Base-by-base conservation (phyloP, 805 yeast genomes). In the Yarrowia divulgata region DNA sequence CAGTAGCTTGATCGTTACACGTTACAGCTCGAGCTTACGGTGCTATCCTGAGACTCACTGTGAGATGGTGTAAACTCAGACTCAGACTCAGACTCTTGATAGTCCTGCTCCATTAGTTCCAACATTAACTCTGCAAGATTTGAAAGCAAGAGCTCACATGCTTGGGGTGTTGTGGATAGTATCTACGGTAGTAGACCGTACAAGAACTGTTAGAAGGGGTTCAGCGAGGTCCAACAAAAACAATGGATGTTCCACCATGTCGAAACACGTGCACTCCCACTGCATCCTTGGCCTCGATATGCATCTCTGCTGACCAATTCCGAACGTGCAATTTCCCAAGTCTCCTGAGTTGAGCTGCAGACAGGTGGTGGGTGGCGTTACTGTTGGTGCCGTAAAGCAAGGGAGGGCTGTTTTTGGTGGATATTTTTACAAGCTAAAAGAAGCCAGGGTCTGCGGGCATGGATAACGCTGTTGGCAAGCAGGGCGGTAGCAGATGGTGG, bases 221-320 rank as follows among this genome's bases (percentile, higher is more conserved):
- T n/a, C n/a, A n/a, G n/a, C n/a, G n/a, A n/a, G n/a, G n/a, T n/a
- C n/a, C n/a, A n/a, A 14, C 42, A 10, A 39, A 12, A 10, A 39
- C 6, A 39, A 14, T 39, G 16, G n/a, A 5, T 39, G 16, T 14
- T 39, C 42, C 23, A 43, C 46, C 46, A 9, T 34, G 37, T 34
- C 2, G 4, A 6, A 7, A 14, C 13, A 40, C 18, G 12, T 40
- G 43, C 43, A 14, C 29, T 23, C 29, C 29, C 29, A 23, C 29
- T 23, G 29, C 29, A 23, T 23, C 29, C 29, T 23, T 23, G 29
- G 29, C 29, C 29, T 23, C 29, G 29, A 23, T 23, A 48, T 48
- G 52, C 52, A 29, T 29, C 52, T 23, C 18, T 48, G 42, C 58
- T 52, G 29, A 29, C 58, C 58, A 52, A 52, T 52, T n/a, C 58